Evolutionary conservation across 1,139 yeast species (phyloP), one percentile per base, ranked within the genome.

Genomic region (Protomyces pachydermus): DNA sequence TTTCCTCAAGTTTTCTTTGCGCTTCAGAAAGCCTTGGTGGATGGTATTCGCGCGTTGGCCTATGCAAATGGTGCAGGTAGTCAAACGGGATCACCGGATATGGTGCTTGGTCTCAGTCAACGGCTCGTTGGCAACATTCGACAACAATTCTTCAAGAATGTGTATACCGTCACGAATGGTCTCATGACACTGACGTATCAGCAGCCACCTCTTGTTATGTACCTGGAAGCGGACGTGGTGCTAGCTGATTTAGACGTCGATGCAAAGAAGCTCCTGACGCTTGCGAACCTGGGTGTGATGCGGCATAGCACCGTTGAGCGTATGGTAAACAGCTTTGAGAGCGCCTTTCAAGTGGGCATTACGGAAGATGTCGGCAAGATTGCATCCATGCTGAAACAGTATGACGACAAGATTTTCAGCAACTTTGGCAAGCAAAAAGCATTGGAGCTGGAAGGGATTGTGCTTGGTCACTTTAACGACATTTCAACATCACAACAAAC

Each of bases 271-370:
- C 65, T 67, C 54, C 51, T 66, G 25, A 68, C 65, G 60, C 65
- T 85, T 57, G 80, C 83, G 64, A 85, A 86, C 69, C 72, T 86
- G 63, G 79, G 79, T 63, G 78, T 78, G 46, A 72, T 86, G 35
- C 76, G 81, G 51, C 76, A 75, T 20, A 70, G 69, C 12, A 75
- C 81, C 0, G 74, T 85, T 37, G 84, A 87, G 0, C 70, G 73
- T n/a, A 72, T 84, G 20, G 71, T 83, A 28, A 77, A 75, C 35
- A 74, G 73, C 42, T 84, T 81, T 70, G 86, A 84, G 68, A 71
- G 75, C 3, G 75, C 76, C 2, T 83, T 85, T 69, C 79, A 78
- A 48, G 74, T 80, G 35, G 75, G 76, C 14, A 68, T 81, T 23
- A 74, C 76, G 10, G 74, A 75, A 2, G 76, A 78, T 45, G 76